These are phyloP conservation scores for Globisporangium solare DNA, from an alignment of 352 stramenopile species.

Conservation along the genomic window DNA sequence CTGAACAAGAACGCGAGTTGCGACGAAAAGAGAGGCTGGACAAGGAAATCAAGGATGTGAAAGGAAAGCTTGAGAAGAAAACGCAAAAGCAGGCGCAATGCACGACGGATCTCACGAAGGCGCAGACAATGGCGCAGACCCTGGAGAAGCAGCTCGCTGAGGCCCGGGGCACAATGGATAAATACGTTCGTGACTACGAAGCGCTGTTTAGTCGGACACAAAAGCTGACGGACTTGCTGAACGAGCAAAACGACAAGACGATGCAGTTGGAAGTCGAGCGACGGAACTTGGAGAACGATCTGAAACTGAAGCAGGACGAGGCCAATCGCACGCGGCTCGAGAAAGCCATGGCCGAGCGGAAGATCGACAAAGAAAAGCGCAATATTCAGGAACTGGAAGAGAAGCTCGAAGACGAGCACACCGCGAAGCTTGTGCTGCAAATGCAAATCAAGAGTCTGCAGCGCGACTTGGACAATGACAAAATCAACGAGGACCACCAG, in stretches of 20 bases:
- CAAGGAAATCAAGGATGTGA: conserved; percentile 90
- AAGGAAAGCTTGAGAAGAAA: conserved; percentile 87
- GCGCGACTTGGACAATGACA: conserved; percentile 74
- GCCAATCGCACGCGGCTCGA: conserved; percentile 83
- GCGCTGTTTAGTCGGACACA: conserved; percentile 87
- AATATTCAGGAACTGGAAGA: conserved; percentile 87
- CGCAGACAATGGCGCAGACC: conserved; percentile 63
- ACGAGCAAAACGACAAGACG: conserved; percentile 89
- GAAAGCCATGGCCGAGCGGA: conserved; percentile 88
- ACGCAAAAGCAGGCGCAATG: conserved; percentile 48
- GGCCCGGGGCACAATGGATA: conserved; percentile 86
- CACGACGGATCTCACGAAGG: conserved; percentile 43
- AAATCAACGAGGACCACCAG: conserved; percentile 69
- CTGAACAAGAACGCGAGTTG: conserved; percentile 85
- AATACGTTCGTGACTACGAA: conserved; percentile 93
- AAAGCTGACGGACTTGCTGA: conserved; percentile 91
- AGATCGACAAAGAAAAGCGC: conserved; percentile 85
- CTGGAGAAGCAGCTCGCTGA: conserved; percentile 88
- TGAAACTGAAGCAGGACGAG: conserved; percentile 85
- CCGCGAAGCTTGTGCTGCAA: conserved; percentile 74
- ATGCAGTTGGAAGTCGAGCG: conserved; percentile 81
- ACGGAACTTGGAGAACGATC: conserved; percentile 76
- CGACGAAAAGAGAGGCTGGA: conserved; percentile 88
- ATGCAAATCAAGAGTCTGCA: conserved; percentile 82
- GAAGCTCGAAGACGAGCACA: conserved; percentile 89